Base-by-base conservation (phyloP, 169 alveolate species). In the Cryptosporidium ryanae region DNA sequence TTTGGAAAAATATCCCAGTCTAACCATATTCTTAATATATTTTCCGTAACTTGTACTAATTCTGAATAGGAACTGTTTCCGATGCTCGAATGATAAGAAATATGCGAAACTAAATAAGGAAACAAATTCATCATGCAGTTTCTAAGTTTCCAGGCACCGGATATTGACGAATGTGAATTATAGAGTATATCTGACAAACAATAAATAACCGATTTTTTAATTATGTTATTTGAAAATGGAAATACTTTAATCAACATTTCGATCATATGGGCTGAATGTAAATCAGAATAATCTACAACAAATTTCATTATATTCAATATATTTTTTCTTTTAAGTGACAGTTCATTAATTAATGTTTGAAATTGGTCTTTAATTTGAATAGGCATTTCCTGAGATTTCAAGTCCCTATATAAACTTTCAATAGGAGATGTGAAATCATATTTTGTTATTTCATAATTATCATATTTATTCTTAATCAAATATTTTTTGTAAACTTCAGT, bases 131-230 rank as follows among this genome's bases (percentile, higher is more conserved):
- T 59, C 7, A 76, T 61, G 17, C 68, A 61, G 27, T 76, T 76
- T 25, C 87, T 23, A 8, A 59, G 64, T 49, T 76, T 76, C 87
- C 87, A 76, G 17, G 87, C 71, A 34, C 87, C 87, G 18, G 50
- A 23, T 32, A 57, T 76, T 59, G 61, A 61, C 23, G 87, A 76
- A 25, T 59, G 71, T 13, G 87, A 76, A 44, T 76, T 76, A 38
- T 76, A 76, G 8, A 76, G 63, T 23, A 76, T 76, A 59, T 76
- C 87, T 21, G 87, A 76, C 15, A 76, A 32, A 18, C 76, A 55
- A 38, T 76, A 76, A 7, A 76, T 8, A 23, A 76, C 59, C 21
- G 87, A 61, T 8, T 57, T 27, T 31, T 76, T 38, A 2, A 55
- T 32, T 44, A 34, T 65, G 46, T 44, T 55, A 38, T 38, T 18